These are phyloP conservation scores for Sarocladium kiliense DNA, from an alignment of 2,329 filamentous ascomycete genomes.

Conservation along the genomic window DNA sequence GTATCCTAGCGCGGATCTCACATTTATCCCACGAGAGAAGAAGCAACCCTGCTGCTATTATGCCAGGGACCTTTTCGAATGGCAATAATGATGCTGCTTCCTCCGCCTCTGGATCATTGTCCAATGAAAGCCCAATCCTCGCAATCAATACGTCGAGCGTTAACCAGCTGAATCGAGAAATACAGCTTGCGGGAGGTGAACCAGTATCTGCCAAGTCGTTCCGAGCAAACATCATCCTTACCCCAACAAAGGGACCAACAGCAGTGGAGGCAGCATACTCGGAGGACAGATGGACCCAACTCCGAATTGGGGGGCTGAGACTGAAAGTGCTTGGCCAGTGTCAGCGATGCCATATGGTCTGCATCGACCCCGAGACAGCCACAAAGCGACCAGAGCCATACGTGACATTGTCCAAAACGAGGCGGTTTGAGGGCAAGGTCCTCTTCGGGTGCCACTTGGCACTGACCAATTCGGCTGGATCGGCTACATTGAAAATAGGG, in stretches of 20 bases:
- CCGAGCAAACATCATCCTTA: slow-evolving; percentile 79
- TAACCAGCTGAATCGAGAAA: slow-evolving; percentile 68
- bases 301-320: slow-evolving; percentile 59
- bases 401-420: slow-evolving; percentile 79
- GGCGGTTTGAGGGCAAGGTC: slow-evolving; percentile 76
- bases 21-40: slow-evolving; percentile 39
- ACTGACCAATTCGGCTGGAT: neutral
- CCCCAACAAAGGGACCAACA: slow-evolving; percentile 21
- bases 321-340: slow-evolving; percentile 79
- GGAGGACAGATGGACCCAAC: slow-evolving; percentile 73
- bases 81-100: slow-evolving; percentile 43
- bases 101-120: slow-evolving; percentile 62
- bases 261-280: slow-evolving; percentile 50
- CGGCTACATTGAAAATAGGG: neutral
- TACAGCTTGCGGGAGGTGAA: slow-evolving; percentile 56
- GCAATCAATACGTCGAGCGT: slow-evolving; percentile 78
- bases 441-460: slow-evolving; percentile 60
- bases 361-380: slow-evolving; percentile 79
- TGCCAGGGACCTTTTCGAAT: slow-evolving; percentile 53
- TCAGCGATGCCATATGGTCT: slow-evolving; percentile 92
- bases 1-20: slow-evolving; percentile 79
- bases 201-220: slow-evolving; percentile 70
- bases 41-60: slow-evolving; percentile 25
- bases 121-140: slow-evolving; percentile 92
- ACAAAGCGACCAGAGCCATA: slow-evolving; percentile 80